Percentiles rank a stretch among this genome's conserved stretches.
Conservation (phyloP, 495 filamentous ascomycete species). For the Jackrogersella multiformis region DNA sequence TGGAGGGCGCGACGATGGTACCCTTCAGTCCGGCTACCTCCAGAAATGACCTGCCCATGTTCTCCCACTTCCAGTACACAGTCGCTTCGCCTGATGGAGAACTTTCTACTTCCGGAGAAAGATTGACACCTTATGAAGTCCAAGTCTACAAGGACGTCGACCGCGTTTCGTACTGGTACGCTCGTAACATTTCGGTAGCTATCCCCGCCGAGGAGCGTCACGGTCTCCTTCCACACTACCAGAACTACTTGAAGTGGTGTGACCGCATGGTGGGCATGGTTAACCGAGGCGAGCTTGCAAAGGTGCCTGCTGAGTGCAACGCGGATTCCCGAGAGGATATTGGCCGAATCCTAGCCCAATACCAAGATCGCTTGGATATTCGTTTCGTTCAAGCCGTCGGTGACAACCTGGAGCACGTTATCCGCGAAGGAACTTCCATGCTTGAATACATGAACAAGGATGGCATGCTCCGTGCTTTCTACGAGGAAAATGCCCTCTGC, state of each 20-base stretch:
- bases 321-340: not conserved
- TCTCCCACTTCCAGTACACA: constrained; percentile 1
- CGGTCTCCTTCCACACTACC: not conserved
- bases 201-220: not conserved
- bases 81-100: not conserved
- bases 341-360: not conserved
- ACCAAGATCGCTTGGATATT: not conserved
- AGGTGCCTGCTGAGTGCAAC: not conserved
- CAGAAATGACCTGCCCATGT: not conserved
- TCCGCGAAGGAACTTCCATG: not conserved
- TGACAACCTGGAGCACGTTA: not conserved
- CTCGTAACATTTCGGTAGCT: not conserved
- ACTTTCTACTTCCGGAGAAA: not conserved
- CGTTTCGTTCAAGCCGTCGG: constrained; percentile 4
- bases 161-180: not conserved
- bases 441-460: constrained; percentile 2
- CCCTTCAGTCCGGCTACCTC: not conserved
- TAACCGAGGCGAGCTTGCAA: not conserved
- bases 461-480: constrained; percentile 4
- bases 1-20: constrained; percentile 1
- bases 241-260: constrained; percentile 3
- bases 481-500: not conserved
- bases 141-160: constrained; percentile 2
- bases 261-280: constrained; percentile 1
- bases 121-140: not conserved